Conservation (phyloP, 805 yeast species). For the Ogataea dorogensis region DNA sequence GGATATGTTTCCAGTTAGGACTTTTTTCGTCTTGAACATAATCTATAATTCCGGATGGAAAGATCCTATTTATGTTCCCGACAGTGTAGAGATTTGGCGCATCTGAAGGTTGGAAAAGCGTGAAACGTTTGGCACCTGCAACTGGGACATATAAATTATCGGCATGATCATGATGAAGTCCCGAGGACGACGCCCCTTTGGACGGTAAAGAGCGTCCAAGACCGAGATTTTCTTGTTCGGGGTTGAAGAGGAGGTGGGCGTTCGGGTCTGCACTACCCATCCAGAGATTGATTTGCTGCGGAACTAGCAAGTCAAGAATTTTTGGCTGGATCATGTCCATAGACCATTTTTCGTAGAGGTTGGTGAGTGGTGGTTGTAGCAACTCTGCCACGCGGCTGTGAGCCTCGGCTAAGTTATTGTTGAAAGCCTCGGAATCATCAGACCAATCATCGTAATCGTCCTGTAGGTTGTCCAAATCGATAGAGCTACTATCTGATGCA, state of each 20-base stretch:
- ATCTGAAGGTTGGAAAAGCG: conserved; percentile 62
- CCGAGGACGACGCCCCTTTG: conserved; percentile 55
- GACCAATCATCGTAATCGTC: conserved; percentile 53
- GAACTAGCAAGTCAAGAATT: conserved; percentile 43
- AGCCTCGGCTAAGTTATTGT: conserved; percentile 32
- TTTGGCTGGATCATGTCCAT: conserved; percentile 43
- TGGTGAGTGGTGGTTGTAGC: conserved; percentile 62
- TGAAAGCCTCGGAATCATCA: too few relatives aligned
- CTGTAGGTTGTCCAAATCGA: conserved; percentile 43
- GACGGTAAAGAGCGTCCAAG: conserved; percentile 59
- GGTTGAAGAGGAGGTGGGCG: conserved; percentile 8
- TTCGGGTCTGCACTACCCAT: conserved; percentile 45
- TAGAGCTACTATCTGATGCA: conserved; percentile 37
- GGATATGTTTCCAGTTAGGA: conserved; percentile 59
- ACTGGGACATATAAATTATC: conserved; percentile 67
- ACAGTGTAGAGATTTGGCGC: conserved; percentile 59
- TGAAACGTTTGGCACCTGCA: conserved; percentile 62
- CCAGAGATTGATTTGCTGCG: conserved; percentile 79
- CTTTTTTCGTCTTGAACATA: conserved; percentile 53
- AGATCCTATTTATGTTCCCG: conserved; percentile 56
- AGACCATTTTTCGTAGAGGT: conserved; percentile 29
- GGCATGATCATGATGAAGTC: conserved; percentile 79
- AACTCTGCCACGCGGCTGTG: conserved; percentile 46
- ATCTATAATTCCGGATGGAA: conserved; percentile 65
- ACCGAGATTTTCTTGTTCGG: conserved; percentile 33